Conservation (phyloP, 768 basidiomycete species). For the Mycena galericulata region DNA sequence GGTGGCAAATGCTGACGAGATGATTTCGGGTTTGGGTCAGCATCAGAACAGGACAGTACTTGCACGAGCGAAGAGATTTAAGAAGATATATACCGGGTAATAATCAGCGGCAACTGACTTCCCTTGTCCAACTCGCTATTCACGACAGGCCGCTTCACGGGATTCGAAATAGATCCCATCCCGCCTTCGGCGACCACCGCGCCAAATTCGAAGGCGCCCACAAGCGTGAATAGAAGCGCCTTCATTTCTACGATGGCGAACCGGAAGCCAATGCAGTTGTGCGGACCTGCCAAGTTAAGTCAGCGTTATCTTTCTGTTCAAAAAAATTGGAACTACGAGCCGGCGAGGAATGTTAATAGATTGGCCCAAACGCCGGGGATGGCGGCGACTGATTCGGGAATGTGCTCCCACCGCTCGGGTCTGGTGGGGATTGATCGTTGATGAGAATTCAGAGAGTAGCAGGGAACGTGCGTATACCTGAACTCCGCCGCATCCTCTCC, state of each 20-base stretch:
- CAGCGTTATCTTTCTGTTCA: no score
- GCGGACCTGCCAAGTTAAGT: conserved; percentile 43
- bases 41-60: no score
- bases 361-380: conserved; percentile 75
- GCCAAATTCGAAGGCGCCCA: conserved; percentile 62
- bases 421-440: no score
- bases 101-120: conserved; percentile 2
- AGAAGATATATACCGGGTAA: no score
- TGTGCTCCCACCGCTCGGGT: conserved; percentile 68
- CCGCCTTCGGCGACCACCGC: background rate
- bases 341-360: conserved; percentile 71
- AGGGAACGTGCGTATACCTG: no score
- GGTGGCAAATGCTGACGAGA: no score
- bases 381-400: conserved; percentile 55
- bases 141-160: background rate
- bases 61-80: no score
- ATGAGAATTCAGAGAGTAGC: no score
- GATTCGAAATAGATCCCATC: background rate
- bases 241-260: conserved; percentile 68
- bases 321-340: background rate
- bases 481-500: conserved; percentile 72
- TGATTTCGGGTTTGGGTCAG: no score
- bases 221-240: conserved; percentile 51
- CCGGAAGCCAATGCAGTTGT: conserved; percentile 75
- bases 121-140: background rate